Base-by-base conservation (phyloP, 768 basidiomycete species). In the Rhodotorula kratochvilovae region DNA sequence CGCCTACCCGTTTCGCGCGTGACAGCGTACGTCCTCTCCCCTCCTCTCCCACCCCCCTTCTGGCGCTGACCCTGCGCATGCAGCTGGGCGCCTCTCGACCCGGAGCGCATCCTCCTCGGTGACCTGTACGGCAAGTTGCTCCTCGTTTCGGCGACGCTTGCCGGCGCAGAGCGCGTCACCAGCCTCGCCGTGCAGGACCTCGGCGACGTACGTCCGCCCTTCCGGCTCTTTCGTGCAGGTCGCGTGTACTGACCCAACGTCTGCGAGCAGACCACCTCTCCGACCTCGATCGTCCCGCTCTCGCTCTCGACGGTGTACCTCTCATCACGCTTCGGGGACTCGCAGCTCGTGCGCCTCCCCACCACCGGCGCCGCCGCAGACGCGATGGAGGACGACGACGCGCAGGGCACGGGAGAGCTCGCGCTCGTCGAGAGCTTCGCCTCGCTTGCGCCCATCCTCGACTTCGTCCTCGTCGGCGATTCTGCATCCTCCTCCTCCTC, bases 361-460 rank as follows among this genome's bases (percentile, higher is more conserved):
- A 63, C 80, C 0, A 71, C 82, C n/a, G 82, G 12, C 43, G 17
- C 21, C 46, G 58, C 12, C 21, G 31, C 67, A 19, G 75, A 73
- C 33, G 11, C 57, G 25, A 73, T 71, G 71, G 62, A 63, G 27
- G 57, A 66, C 27, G 72, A 72, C 23, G 60, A 23, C 8, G 43
- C 45, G n/a, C n/a, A 50, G 19, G 42, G 19, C 1, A 27, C 43
- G 29, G n/a, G n/a, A 2, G 69, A 68, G 23, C 88, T 94, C 13
- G 82, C 84, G 31, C 84, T 89, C 16, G 72, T 92, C 31, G 85
- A 89, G 45, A 83, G 82, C 15, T 90, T 84, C 79, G 85, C 85
- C 70, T 93, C 92, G 75, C 84, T 95, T 72, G 90, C 89, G 0
- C 93, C 92, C 0, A 90, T 94, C 55, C 77, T 87, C 68, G 93